phyloP scores from a whole-genome alignment of 1,284 basidiomycete genomes.

The Malassezia equina region DNA sequence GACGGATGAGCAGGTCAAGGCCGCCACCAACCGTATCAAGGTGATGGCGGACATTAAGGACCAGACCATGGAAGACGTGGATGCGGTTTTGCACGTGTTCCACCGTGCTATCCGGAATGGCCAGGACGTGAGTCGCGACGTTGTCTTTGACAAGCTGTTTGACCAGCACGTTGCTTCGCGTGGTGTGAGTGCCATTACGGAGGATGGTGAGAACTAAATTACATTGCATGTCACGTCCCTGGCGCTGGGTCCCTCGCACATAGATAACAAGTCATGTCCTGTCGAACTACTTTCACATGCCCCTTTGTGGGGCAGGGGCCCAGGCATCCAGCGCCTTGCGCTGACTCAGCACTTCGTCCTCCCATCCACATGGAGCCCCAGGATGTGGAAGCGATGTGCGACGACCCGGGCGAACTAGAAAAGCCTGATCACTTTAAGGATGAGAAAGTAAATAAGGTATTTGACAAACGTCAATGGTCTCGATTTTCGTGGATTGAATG shows the following conservation, averaged over 20 bases:
- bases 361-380: not conserved
- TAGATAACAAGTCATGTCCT: not conserved
- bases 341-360: not conserved
- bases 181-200: not conserved
- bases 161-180: constrained; percentile 14
- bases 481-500: constrained; percentile 12
- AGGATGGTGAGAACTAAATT: not conserved
- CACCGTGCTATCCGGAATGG: constrained; percentile 31
- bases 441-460: not conserved
- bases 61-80: constrained; percentile 98
- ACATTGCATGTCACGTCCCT: not conserved
- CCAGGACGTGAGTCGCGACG: constrained; percentile 16
- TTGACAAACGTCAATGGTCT: not conserved
- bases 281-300: not conserved
- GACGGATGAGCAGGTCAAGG: constrained; percentile 78
- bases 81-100: constrained; percentile 76
- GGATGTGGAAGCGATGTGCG: not conserved
- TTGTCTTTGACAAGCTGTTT: constrained; percentile 17
- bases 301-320: not conserved
- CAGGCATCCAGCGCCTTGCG: not conserved
- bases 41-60: constrained; percentile 95
- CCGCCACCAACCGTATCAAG: constrained; percentile 98
- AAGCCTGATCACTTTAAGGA: not conserved
- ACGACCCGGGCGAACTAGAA: not conserved
- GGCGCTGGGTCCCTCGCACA: not conserved